phyloP scores from a whole-genome alignment of 495 filamentous ascomycete species.

The Penicillium pulvis region DNA sequence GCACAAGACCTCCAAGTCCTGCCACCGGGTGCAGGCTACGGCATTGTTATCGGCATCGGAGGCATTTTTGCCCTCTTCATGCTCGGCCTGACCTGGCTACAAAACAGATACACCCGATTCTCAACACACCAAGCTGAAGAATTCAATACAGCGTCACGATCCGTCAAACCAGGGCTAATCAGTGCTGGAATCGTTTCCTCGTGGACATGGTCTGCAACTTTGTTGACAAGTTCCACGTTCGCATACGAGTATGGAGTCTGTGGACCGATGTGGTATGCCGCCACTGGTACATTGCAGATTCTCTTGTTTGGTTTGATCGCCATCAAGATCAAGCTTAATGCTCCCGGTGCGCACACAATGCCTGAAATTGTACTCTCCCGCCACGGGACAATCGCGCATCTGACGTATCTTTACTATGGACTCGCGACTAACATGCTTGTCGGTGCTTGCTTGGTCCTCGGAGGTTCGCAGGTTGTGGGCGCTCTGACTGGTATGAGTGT shows the following conservation, averaged over 20 bases:
- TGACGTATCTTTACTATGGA: constrained; percentile 42
- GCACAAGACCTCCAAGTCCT: constrained; percentile 27
- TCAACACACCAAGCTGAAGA: constrained; percentile 40
- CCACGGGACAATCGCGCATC: constrained; percentile 40
- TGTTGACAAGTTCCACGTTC: constrained; percentile 48
- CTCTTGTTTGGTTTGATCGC: constrained; percentile 45
- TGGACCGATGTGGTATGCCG: constrained; percentile 49
- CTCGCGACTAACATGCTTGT: constrained; percentile 51
- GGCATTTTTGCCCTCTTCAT: constrained; percentile 47
- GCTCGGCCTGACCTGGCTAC: constrained; percentile 44
- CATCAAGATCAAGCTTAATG: constrained; percentile 44
- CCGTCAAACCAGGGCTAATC: constrained; percentile 52
- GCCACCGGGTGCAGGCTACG: constrained; percentile 43
- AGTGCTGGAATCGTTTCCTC: constrained; percentile 50
- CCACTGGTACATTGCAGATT: constrained; percentile 46
- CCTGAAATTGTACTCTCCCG: constrained; percentile 40
- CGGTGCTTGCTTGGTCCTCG: constrained; percentile 40
- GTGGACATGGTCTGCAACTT: constrained; percentile 50
- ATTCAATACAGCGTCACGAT: constrained; percentile 52
- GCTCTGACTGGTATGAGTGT: constrained; percentile 49
- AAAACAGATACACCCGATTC: constrained; percentile 51
- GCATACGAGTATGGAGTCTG: constrained; percentile 53
- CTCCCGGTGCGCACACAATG: constrained; percentile 42
- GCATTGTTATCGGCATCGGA: constrained; percentile 53
- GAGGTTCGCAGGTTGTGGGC: constrained; percentile 44